phyloP scores from a whole-genome alignment of 176 grass and related monocot species.

The Cymbopogon citratus region DNA sequence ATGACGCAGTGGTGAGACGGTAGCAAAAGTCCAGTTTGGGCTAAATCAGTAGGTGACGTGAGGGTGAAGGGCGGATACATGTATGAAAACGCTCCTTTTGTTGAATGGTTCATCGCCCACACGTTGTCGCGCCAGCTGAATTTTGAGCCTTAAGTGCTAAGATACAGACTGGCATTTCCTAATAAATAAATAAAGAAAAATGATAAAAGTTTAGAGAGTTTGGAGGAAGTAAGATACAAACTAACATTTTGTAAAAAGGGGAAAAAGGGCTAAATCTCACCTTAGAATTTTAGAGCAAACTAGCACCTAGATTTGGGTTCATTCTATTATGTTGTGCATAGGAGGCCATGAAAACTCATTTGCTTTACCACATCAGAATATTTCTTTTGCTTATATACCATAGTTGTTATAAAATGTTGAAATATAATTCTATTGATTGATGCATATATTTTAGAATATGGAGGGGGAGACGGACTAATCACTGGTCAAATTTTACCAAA shows the following conservation, averaged over 20 bases:
- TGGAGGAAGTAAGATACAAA: not conserved
- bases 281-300: not conserved
- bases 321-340: not conserved
- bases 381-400: no score
- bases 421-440: no score
- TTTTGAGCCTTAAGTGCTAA: not conserved
- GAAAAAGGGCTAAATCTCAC: not conserved
- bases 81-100: not conserved
- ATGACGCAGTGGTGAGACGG: not conserved
- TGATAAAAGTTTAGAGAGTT: not conserved
- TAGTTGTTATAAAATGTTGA: no score
- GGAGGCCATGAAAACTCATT: not conserved
- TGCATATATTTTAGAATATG: no score
- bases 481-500: no score
- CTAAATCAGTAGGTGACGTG: not conserved
- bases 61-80: not conserved
- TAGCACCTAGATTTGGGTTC: not conserved
- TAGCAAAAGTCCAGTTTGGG: not conserved
- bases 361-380: not conserved
- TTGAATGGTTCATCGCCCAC: conserved; percentile 1
- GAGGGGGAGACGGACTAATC: no score
- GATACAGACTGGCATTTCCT: not conserved
- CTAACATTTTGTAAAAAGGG: not conserved
- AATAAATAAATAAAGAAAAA: not conserved
- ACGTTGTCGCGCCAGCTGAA: not conserved